Evolutionary conservation across 208 protist species (phyloP), one percentile per base, ranked within the genome.

Genomic region (Acanthamoeba lugdunensis): DNA sequence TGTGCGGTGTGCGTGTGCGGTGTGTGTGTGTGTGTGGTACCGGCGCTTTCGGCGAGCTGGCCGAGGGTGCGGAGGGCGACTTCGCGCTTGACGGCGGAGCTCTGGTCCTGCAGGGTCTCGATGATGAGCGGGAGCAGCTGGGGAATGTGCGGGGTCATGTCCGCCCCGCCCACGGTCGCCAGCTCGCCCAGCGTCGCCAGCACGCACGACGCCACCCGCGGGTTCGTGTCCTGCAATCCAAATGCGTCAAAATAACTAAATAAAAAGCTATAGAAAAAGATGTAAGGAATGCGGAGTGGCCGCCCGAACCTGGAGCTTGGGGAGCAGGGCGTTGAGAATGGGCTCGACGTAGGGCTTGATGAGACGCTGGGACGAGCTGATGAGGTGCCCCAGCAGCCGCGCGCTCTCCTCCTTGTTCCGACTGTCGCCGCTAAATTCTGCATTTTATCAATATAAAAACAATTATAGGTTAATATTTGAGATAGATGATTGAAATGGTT

Each of bases 91-190:
- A 93, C 28, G 5, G 95, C 81, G 3, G 94, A 96, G 18, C 82
- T 92, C 94, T 98, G 97, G 93, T 98, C 97, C 58, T 97, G 96
- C 4, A 98, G 94, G 16, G 95, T 97, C 23, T 97, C 96, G 33
- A 98, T 97, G 33, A 98, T 97, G 3, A 97, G 41, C 23, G 97
- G 97, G 50, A 98, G 37, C 18, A 98, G 84, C 75, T 97, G 84
- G 50, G 95, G 93, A 0, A 98, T 94, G 94, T 98, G 95, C 69
- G 82, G 52, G 33, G 30, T 58, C 93, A 98, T 96, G 41, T 95
- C 81, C 45, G 96, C 94, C 23, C 94, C 96, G 71, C 95, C 97
- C 18, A 98, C 96, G 37, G 88, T 65, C 28, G 96, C 90, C 21
- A 98, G 93, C 75, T 98, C 96, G 56, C 97, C 98, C 4, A 98